Percentiles rank a stretch among this genome's conserved stretches.
phyloP scores from a whole-genome alignment of 345 rosid species.

The Pistacia vera region DNA sequence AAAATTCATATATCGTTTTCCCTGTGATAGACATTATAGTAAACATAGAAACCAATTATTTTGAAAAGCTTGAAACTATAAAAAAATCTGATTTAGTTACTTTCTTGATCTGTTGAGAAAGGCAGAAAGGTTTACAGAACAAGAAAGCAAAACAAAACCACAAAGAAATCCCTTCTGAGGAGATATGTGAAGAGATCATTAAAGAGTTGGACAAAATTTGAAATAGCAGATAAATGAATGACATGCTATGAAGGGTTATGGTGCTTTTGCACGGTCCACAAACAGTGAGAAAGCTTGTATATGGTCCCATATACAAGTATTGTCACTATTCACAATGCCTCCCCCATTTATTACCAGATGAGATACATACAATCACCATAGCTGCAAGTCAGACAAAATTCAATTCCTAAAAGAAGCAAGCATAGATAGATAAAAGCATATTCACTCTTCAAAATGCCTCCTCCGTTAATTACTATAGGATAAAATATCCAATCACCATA shows the following conservation, averaged over 20 bases:
- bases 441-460: background rate
- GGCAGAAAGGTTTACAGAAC: background rate
- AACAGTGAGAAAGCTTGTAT: background rate
- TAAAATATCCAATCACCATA: background rate
- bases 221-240: background rate
- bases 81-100: background rate
- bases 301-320: constrained; percentile 14
- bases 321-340: background rate
- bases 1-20: background rate
- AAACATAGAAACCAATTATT: background rate
- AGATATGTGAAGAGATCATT: background rate
- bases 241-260: constrained; percentile 1
- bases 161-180: background rate
- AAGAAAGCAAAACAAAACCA: background rate
- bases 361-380: background rate
- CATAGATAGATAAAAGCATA: background rate
- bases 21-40: constrained; percentile 12
- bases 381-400: background rate
- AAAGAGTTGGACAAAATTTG: background rate
- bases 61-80: background rate
- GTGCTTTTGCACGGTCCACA: constrained; percentile 12
- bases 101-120: background rate
- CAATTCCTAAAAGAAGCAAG: background rate
- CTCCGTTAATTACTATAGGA: background rate
- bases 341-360: background rate